Conservation (phyloP, 148 eudicot species). For the Hydrangea macrophylla region DNA sequence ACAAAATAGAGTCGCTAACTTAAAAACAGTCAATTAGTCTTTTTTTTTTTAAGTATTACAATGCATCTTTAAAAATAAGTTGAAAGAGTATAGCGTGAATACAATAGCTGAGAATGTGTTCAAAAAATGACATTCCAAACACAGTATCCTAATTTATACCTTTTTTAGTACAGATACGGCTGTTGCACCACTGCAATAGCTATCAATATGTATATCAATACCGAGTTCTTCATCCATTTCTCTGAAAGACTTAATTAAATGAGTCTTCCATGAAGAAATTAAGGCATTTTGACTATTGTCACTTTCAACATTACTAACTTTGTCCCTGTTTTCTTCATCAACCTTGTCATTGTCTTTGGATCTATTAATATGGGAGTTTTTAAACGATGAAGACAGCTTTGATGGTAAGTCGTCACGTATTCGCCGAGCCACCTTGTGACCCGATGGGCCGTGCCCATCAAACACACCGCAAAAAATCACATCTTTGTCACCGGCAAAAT, state of each 20-base stretch:
- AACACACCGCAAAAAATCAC: conserved; percentile 70
- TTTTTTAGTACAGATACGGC: conserved; percentile 66
- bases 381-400: conserved; percentile 43
- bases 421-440: conserved; percentile 70
- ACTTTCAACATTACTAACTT: neutral
- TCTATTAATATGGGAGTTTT: conserved; percentile 19
- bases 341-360: conserved; percentile 9
- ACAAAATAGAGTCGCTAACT: too few relatives aligned
- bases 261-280: conserved; percentile 43
- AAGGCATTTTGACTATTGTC: conserved; percentile 22
- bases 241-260: conserved; percentile 43
- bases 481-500: conserved; percentile 61
- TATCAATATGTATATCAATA: conserved; percentile 46
- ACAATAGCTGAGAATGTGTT: too few relatives aligned
- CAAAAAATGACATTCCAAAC: too few relatives aligned
- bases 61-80: too few relatives aligned
- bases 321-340: neutral
- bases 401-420: conserved; percentile 56
- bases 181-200: conserved; percentile 84
- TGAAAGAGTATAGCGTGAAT: too few relatives aligned
- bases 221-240: conserved; percentile 69
- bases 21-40: too few relatives aligned
- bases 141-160: too few relatives aligned
- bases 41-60: too few relatives aligned
- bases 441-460: conserved; percentile 88